Conservation (phyloP, 2,329 filamentous ascomycete genomes). For the Lithohypha guttulata region DNA sequence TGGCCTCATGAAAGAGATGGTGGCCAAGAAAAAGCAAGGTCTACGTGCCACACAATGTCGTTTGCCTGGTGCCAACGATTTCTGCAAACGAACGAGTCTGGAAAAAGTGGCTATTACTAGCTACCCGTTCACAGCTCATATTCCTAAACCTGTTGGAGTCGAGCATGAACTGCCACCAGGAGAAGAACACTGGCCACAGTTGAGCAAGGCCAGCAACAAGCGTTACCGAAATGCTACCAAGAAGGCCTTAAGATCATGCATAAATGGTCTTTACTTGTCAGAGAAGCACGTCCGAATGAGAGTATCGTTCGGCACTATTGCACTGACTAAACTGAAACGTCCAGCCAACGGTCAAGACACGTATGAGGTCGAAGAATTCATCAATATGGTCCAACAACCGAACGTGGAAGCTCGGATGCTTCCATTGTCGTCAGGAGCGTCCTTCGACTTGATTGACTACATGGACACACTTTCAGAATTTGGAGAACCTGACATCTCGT, state of each 20-base stretch:
- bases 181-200: slow-evolving; percentile 20
- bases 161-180: not conserved
- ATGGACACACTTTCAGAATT: slow-evolving; percentile 17
- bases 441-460: slow-evolving; percentile 23
- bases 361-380: slow-evolving; percentile 31
- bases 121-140: too few relatives aligned
- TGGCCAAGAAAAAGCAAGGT: slow-evolving; percentile 14
- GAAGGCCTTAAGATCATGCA: slow-evolving; percentile 24
- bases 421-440: slow-evolving; percentile 13
- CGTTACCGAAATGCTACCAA: slow-evolving; percentile 26
- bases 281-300: slow-evolving; percentile 32
- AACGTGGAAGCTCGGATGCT: slow-evolving; percentile 12
- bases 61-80: slow-evolving; percentile 14
- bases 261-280: slow-evolving; percentile 26
- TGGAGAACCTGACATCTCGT: slow-evolving; percentile 24
- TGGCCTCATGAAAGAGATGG: slow-evolving; percentile 18
- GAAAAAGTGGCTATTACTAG: not conserved
- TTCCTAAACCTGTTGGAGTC: too few relatives aligned
- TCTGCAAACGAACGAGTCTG: slow-evolving; percentile 13
- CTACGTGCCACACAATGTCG: slow-evolving; percentile 15
- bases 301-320: slow-evolving; percentile 32
- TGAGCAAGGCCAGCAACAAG: slow-evolving; percentile 19
- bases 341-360: slow-evolving; percentile 21
- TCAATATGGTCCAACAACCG: slow-evolving; percentile 30
- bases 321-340: slow-evolving; percentile 28